phyloP scores from a whole-genome alignment of 2,329 filamentous ascomycete genomes.

The Phyllosticta ampelicida region DNA sequence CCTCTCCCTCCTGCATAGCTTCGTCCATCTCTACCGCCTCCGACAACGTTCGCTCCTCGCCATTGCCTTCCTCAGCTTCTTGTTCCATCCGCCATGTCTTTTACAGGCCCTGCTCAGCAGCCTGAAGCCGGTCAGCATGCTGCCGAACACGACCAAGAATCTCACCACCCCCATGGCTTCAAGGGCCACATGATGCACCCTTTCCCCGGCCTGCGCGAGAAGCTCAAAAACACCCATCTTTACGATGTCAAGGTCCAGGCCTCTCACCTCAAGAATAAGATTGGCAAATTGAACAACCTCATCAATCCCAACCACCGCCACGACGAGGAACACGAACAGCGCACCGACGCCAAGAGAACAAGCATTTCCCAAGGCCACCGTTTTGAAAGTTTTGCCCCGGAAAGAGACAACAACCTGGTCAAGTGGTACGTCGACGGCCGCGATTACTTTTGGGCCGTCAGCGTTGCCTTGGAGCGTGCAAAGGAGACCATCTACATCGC shows the following conservation, averaged over 20 bases:
- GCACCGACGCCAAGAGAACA: constrained; percentile 68
- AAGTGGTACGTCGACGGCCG: constrained; percentile 98
- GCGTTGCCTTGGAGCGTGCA: constrained; percentile 76
- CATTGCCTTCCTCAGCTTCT: no score
- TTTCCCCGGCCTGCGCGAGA: constrained; percentile 31
- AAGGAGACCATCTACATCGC: constrained; percentile 91
- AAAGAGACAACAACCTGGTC: constrained; percentile 70
- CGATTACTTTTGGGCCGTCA: constrained; percentile 92
- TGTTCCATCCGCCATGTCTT: constrained; percentile 4
- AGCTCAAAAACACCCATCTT: constrained; percentile 37
- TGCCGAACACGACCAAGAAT: constrained; percentile 6
- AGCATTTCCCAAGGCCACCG: constrained; percentile 63
- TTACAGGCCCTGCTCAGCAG: neutral
- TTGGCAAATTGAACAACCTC: constrained; percentile 55
- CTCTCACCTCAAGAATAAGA: constrained; percentile 49
- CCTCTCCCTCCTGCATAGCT: neutral
- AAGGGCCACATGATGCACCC: constrained; percentile 22
- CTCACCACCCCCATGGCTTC: constrained; percentile 7
- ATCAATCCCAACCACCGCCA: constrained; percentile 86
- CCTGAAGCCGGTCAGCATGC: neutral
- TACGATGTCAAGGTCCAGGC: constrained; percentile 43
- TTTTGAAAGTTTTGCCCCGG: constrained; percentile 84
- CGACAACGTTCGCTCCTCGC: neutral
- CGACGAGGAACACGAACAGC: constrained; percentile 83
- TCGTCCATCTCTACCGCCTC: neutral